These are phyloP conservation scores for Scheffersomyces segobiensis DNA, from an alignment of 1,139 yeast species.

Conservation along the genomic window DNA sequence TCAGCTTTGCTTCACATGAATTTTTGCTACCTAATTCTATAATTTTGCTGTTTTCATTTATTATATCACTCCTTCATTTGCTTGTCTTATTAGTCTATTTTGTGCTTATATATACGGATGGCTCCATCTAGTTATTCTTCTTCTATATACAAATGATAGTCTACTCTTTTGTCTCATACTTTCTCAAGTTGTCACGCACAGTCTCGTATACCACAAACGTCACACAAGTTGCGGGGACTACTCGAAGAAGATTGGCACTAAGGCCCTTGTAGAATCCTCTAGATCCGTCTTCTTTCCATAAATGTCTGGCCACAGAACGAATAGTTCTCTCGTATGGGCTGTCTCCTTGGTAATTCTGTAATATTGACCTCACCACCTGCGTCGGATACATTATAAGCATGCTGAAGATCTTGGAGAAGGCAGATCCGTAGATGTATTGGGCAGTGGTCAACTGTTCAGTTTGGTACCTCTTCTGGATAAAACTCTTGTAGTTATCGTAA, in stretches of 20 bases:
- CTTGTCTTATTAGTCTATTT: not conserved
- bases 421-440: conserved; percentile 66
- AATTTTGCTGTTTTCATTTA: no score
- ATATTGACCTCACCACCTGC: conserved; percentile 76
- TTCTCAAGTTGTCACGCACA: conserved; percentile 18
- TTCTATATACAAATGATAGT: not conserved
- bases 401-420: conserved; percentile 68
- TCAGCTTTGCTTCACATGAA: no score
- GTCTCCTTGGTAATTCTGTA: conserved; percentile 54
- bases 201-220: conserved; percentile 69
- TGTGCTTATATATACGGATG: not conserved
- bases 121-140: not conserved
- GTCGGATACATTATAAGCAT: conserved; percentile 77
- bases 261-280: conserved; percentile 78
- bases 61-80: no score
- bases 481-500: conserved; percentile 70
- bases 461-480: conserved; percentile 8
- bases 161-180: not conserved
- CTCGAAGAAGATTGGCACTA: conserved; percentile 58
- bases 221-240: conserved; percentile 73
- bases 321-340: conserved; percentile 16
- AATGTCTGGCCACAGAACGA: conserved; percentile 19
- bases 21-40: not conserved
- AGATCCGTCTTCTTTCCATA: conserved; percentile 40
- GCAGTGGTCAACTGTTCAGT: conserved; percentile 39